These are phyloP conservation scores for Colletotrichum salicis DNA, from an alignment of 2,329 filamentous ascomycete species.

Conservation along the genomic window DNA sequence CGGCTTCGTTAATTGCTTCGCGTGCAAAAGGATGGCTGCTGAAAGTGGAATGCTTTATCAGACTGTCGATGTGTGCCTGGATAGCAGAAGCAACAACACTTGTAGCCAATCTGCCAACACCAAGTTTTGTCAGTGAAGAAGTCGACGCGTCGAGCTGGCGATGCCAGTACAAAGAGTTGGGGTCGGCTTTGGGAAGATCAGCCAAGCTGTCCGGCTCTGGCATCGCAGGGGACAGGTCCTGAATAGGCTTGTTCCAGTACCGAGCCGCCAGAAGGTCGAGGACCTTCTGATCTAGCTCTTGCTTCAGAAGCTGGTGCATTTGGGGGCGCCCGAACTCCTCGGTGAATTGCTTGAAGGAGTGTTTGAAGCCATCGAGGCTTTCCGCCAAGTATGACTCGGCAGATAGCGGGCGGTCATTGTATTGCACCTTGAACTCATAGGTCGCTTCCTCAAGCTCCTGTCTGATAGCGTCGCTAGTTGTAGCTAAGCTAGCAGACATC, in stretches of 20 bases:
- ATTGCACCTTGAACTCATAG: constrained; percentile 99
- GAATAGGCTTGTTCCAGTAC: constrained; percentile 97
- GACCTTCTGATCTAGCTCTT: constrained; percentile 93
- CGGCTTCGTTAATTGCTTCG: constrained; percentile 91
- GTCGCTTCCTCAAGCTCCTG: constrained; percentile 96
- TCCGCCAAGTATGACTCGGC: constrained; percentile 97
- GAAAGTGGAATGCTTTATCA: constrained; percentile 86
- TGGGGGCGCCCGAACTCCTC: constrained; percentile 90
- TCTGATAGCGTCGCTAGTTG: constrained; percentile 89
- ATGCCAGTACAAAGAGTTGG: constrained; percentile 90
- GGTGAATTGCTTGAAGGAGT: constrained; percentile 94
- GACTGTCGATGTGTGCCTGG: constrained; percentile 81
- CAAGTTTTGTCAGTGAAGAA: constrained; percentile 90
- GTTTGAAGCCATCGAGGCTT: constrained; percentile 95
- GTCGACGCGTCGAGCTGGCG: constrained; percentile 93
- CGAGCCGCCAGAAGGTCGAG: constrained; percentile 90
- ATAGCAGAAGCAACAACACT: constrained; percentile 91
- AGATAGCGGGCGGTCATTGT: constrained; percentile 94
- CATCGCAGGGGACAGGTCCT: constrained; percentile 76
- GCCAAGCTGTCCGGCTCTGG: constrained; percentile 78
- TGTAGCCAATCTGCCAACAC: constrained; percentile 91
- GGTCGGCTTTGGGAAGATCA: constrained; percentile 85
- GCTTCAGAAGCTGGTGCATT: constrained; percentile 89
- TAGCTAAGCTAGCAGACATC: constrained; percentile 92
- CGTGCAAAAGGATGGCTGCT: constrained; percentile 90